Evolutionary conservation across 805 yeast species (phyloP).

Genomic region (Lachancea dasiensis): DNA sequence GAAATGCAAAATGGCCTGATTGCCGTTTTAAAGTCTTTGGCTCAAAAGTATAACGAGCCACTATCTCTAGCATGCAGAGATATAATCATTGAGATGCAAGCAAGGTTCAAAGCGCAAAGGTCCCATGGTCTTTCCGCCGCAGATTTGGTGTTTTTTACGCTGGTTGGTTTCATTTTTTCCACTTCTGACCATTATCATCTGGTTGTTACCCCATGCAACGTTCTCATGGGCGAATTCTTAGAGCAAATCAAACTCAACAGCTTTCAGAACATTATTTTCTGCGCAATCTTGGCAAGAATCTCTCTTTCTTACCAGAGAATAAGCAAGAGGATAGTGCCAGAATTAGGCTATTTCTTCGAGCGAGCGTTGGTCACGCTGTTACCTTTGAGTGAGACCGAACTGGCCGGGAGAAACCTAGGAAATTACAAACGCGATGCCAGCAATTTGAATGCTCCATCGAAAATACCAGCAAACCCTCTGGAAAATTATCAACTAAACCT

Average conservation of each 20-base stretch:
- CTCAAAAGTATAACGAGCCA: slow-evolving; percentile 58
- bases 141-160: slow-evolving; percentile 61
- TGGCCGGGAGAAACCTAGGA: slow-evolving; percentile 3
- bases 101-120: slow-evolving; percentile 37
- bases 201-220: slow-evolving; percentile 76
- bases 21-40: slow-evolving; percentile 46
- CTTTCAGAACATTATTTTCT: slow-evolving; percentile 45
- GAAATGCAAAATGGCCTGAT: slow-evolving; percentile 40
- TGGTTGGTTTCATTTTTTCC: slow-evolving; percentile 77
- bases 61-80: slow-evolving; percentile 59
- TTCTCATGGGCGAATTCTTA: slow-evolving; percentile 66
- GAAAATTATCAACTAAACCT: slow-evolving; percentile 14
- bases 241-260: slow-evolving; percentile 43
- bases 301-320: slow-evolving; percentile 68
- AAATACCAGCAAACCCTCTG: slow-evolving; percentile 5
- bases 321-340: slow-evolving; percentile 81
- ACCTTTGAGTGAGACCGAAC: slow-evolving; percentile 33
- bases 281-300: slow-evolving; percentile 60
- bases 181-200: slow-evolving; percentile 95
- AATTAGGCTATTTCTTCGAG: slow-evolving; percentile 55
- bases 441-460: slow-evolving; percentile 15
- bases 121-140: slow-evolving; percentile 36
- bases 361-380: slow-evolving; percentile 42
- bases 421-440: slow-evolving; percentile 22
- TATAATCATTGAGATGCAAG: slow-evolving; percentile 50